phyloP scores from a whole-genome alignment of 371 early-diverging fungal genomes.

The Rhizomucor miehei region DNA sequence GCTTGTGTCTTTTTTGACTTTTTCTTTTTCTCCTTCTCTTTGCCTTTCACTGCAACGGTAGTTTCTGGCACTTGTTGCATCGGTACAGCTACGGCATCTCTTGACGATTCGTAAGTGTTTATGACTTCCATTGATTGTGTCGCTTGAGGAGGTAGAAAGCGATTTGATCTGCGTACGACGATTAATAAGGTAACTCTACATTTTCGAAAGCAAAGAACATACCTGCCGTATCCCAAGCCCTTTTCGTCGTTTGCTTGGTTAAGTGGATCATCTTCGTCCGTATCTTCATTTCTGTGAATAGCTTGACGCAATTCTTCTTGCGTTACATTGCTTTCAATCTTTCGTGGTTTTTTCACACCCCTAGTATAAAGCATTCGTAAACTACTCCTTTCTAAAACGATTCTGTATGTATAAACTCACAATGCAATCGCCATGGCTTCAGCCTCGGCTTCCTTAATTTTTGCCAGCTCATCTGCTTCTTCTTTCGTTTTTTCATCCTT shows the following conservation, averaged over 20 bases:
- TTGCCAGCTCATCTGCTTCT: constrained; percentile 49
- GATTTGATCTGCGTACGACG: no score
- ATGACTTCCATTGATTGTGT: no score
- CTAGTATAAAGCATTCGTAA: constrained; percentile 19
- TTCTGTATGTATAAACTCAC: constrained; percentile 34
- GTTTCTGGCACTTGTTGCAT: no score
- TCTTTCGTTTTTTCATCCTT: constrained; percentile 22
- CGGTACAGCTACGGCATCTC: no score
- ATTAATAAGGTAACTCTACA: no score
- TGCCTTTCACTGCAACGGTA: no score
- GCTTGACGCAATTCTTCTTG: constrained; percentile 59
- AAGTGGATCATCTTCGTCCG: constrained; percentile 35
- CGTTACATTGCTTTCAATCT: constrained; percentile 50
- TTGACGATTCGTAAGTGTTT: no score
- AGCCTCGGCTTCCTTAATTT: constrained; percentile 74
- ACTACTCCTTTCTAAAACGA: no score
- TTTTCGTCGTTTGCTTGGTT: constrained; percentile 34
- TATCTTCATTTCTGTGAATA: constrained; percentile 42
- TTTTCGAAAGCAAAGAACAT: neutral
- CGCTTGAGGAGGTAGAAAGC: no score
- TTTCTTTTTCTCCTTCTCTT: no score
- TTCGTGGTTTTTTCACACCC: constrained; percentile 54
- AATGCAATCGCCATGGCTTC: constrained; percentile 80
- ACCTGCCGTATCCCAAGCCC: constrained; percentile 68
- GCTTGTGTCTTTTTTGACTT: no score